Conservation (phyloP, 371 early-diverging fungal species). For the Saksenaea vasiformis region DNA sequence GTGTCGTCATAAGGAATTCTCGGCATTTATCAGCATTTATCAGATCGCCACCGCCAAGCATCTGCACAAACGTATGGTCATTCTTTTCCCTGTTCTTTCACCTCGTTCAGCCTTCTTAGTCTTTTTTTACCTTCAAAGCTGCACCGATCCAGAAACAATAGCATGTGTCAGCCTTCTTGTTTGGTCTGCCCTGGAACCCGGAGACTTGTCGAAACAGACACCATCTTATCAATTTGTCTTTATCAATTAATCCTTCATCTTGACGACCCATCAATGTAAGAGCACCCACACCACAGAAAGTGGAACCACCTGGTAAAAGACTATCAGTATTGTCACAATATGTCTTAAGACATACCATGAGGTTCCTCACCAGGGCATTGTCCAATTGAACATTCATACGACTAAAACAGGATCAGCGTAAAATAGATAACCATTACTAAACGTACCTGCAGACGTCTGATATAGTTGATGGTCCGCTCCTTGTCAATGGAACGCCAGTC, state of each 20-base stretch:
- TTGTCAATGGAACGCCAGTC: conserved; percentile 87
- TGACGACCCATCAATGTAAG: conserved; percentile 72
- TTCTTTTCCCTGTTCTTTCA: not conserved
- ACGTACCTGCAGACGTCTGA: conserved; percentile 63
- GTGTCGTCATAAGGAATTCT: conserved; percentile 66
- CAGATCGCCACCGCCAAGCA: conserved; percentile 52
- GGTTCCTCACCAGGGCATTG: conserved; percentile 83
- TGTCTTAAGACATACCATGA: conserved; percentile 82
- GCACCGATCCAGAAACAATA: conserved; percentile 99
- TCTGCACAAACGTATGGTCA: conserved; percentile 1
- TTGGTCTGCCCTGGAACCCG: conserved; percentile 93
- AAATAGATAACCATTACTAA: not conserved
- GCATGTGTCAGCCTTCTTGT: conserved; percentile 95
- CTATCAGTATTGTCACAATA: conserved; percentile 84
- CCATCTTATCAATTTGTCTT: conserved; percentile 75
- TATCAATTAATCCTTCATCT: conserved; percentile 60
- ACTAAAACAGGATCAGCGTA: conserved; percentile 27
- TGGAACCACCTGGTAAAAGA: conserved; percentile 80
- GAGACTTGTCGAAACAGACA: conserved; percentile 71
- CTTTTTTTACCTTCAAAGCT: conserved; percentile 55
- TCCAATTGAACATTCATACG: conserved; percentile 83
- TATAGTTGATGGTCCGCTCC: conserved; percentile 63
- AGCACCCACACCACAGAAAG: conserved; percentile 90
- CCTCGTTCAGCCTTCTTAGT: too few relatives aligned
- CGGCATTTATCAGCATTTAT: conserved; percentile 59